phyloP scores from a whole-genome alignment of 768 basidiomycete genomes.

The Coprinellus micaceus region DNA sequence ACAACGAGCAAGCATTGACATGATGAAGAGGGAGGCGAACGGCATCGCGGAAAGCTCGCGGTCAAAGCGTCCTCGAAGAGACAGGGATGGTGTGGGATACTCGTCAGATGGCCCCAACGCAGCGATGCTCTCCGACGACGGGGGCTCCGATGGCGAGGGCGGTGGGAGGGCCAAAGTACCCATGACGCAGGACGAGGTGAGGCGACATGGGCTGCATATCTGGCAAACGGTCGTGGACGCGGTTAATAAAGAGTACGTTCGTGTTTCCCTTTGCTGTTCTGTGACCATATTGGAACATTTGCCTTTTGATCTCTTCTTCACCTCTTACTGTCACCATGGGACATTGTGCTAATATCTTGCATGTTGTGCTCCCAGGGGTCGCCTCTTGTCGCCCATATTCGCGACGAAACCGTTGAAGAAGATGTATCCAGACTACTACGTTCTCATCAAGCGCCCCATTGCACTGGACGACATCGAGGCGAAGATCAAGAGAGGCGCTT shows the following conservation, averaged over 20 bases:
- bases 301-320: constrained; percentile 17
- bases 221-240: constrained; percentile 81
- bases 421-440: constrained; percentile 84
- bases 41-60: constrained; percentile 37
- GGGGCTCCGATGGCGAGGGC: constrained; percentile 18
- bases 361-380: constrained; percentile 47
- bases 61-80: constrained; percentile 40
- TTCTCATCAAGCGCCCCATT: constrained; percentile 74
- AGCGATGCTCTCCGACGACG: constrained; percentile 25
- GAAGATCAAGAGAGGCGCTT: constrained; percentile 57
- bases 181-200: constrained; percentile 41
- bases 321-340: constrained; percentile 39
- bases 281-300: not conserved
- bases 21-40: constrained; percentile 41
- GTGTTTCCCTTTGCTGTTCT: not conserved
- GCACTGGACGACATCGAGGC: constrained; percentile 87
- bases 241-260: constrained; percentile 84
- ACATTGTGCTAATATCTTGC: constrained; percentile 27
- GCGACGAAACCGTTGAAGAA: constrained; percentile 67
- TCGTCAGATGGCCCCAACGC: constrained; percentile 40
- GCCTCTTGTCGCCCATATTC: constrained; percentile 61
- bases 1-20: constrained; percentile 13
- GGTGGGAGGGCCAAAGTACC: constrained; percentile 19
- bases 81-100: constrained; percentile 26
- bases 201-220: constrained; percentile 65